Percentiles rank a stretch among this genome's conserved stretches.
Conservation (phyloP, 2,329 filamentous ascomycete species). For the Tolypocladium cylindrosporum region DNA sequence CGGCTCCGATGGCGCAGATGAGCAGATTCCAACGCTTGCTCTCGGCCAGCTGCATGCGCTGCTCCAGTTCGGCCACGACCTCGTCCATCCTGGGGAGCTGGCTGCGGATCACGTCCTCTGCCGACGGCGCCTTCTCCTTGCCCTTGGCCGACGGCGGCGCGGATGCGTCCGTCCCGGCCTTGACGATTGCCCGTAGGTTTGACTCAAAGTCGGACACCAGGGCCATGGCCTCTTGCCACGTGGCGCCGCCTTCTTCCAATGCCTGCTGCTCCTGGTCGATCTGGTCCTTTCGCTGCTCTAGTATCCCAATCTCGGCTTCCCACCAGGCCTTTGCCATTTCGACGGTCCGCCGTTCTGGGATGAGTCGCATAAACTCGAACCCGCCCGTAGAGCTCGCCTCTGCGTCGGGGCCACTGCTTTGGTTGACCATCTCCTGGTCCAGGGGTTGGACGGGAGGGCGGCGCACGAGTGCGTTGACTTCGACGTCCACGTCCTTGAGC, state of each 20-base stretch:
- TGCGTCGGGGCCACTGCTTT: constrained; percentile 6
- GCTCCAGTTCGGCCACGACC: constrained; percentile 45
- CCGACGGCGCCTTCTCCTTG: constrained; percentile 18
- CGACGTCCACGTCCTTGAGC: constrained; percentile 53
- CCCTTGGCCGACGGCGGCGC: constrained; percentile 12
- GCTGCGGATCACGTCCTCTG: constrained; percentile 28
- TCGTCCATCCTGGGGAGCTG: constrained; percentile 47
- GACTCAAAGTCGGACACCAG: constrained; percentile 56
- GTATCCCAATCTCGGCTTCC: constrained; percentile 48
- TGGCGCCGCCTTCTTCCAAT: constrained; percentile 53
- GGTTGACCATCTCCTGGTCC: constrained; percentile 32
- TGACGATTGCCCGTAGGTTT: constrained; percentile 47
- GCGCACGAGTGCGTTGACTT: constrained; percentile 49
- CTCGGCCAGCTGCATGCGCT: constrained; percentile 44
- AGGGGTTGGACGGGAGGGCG: constrained; percentile 45
- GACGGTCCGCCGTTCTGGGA: constrained; percentile 54
- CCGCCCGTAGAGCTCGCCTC: constrained; percentile 25
- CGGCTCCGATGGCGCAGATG: constrained; percentile 66
- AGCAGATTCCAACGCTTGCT: constrained; percentile 62
- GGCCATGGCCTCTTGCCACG: constrained; percentile 55
- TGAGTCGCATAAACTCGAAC: constrained; percentile 48
- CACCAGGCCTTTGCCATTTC: constrained; percentile 65
- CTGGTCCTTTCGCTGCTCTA: constrained; percentile 43
- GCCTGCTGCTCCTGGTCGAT: constrained; percentile 54
- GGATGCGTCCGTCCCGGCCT: constrained; percentile 10